A percentile compares a stretch with the other conserved stretches of the same genome.
Conservation (phyloP, 805 yeast species). For the Candida anglica region DNA sequence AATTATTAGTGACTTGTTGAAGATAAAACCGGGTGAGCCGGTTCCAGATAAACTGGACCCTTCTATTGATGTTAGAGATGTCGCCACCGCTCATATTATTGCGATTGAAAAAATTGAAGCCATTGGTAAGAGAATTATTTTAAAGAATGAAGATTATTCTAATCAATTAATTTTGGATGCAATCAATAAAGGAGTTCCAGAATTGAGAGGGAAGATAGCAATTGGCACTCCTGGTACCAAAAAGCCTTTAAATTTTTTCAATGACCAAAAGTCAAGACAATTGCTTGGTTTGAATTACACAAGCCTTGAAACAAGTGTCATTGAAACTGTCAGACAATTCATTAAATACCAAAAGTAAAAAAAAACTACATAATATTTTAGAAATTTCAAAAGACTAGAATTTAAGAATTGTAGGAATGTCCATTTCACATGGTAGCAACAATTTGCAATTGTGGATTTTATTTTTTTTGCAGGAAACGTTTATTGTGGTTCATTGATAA, state of each 20-base stretch:
- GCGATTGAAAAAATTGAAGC: constrained; percentile 13
- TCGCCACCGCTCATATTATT: constrained; percentile 18
- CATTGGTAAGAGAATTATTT: constrained; percentile 23
- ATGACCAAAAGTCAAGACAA: constrained; percentile 1
- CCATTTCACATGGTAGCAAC: no score
- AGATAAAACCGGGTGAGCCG: constrained; percentile 8
- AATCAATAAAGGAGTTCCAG: constrained; percentile 14
- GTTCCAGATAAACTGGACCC: constrained; percentile 8
- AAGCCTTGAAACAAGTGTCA: constrained; percentile 11
- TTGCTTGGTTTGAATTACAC: constrained; percentile 5
- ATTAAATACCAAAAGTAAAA: constrained; percentile 7
- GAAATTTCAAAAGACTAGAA: not conserved
- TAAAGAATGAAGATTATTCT: constrained; percentile 14
- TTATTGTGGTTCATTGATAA: no score
- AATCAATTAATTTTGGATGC: constrained; percentile 19
- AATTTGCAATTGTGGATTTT: no score
- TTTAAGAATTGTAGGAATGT: not conserved
- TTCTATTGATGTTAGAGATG: constrained; percentile 19
- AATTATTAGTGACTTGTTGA: constrained; percentile 18
- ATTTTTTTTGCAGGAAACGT: no score
- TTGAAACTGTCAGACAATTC: constrained; percentile 15
- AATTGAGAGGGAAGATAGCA: constrained; percentile 6
- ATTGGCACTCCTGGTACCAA: constrained; percentile 2
- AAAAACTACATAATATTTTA: not conserved
- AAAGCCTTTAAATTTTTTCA: constrained; percentile 1